A percentile compares a stretch with the other conserved stretches of the same genome.
Conservation (phyloP, 2,329 filamentous ascomycete genomes). For the Claviceps spartinae region DNA sequence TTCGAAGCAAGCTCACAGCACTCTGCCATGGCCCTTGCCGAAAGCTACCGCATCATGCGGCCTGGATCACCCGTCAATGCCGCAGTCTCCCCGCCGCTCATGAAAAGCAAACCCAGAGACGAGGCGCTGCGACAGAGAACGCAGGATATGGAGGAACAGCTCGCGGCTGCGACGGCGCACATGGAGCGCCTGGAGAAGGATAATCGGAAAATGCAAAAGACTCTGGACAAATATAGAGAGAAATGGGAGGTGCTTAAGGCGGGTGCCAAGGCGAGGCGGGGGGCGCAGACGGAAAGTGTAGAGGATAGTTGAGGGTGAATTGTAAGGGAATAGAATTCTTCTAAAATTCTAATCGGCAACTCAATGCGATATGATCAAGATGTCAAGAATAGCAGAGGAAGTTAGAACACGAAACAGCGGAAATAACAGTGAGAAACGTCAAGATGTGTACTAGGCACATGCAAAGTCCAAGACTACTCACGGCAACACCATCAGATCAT, state of each 20-base stretch:
- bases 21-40: conserved; percentile 71
- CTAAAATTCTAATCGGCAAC: no score
- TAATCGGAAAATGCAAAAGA: conserved; percentile 40
- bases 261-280: conserved; percentile 41
- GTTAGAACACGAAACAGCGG: no score
- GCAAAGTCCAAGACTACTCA: no score
- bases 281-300: conserved; percentile 20
- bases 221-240: conserved; percentile 43
- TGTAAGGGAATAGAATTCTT: no score
- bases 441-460: no score
- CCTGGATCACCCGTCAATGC: conserved; percentile 34
- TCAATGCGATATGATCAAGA: no score
- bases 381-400: no score
- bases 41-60: conserved; percentile 57
- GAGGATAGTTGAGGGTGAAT: conserved; percentile 16
- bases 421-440: no score
- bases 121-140: conserved; percentile 34
- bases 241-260: conserved; percentile 50
- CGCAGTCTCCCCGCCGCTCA: conserved; percentile 14
- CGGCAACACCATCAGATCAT: no score
- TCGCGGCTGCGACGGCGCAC: conserved; percentile 43
- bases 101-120: conserved; percentile 11
- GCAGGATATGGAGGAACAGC: conserved; percentile 54
- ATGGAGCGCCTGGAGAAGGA: conserved; percentile 53
- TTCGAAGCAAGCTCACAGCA: conserved; percentile 90